Evolutionary conservation across 192 early-diverging fungal species (phyloP).

Genomic region (Coemansia sp.): DNA sequence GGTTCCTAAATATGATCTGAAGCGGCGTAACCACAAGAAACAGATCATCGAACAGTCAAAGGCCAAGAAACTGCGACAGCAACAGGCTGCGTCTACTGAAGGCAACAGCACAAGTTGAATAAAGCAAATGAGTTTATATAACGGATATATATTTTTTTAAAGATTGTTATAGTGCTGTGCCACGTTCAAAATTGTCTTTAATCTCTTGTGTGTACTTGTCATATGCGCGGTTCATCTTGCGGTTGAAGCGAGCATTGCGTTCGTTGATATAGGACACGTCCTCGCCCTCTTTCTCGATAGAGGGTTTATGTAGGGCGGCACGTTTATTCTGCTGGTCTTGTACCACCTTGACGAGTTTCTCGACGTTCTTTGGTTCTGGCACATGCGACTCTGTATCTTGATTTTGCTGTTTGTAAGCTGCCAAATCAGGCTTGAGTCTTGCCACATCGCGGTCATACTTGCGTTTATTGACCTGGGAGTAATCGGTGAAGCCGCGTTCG

Average conservation of each 20-base stretch:
- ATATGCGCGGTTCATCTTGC: conserved; percentile 93
- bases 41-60: conserved; percentile 55
- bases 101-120: background rate
- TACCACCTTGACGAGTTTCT: conserved; percentile 70
- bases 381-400: conserved; percentile 37
- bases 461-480: conserved; percentile 80
- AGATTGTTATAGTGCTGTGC: conserved; percentile 67
- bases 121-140: background rate
- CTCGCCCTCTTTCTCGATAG: conserved; percentile 70
- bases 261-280: conserved; percentile 98
- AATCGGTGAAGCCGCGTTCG: conserved; percentile 86
- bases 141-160: background rate
- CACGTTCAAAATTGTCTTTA: conserved; percentile 83
- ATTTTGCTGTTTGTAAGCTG: conserved; percentile 67
- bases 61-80: conserved; percentile 42
- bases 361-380: conserved; percentile 67
- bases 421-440: conserved; percentile 84
- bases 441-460: conserved; percentile 83
- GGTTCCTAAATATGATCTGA: conserved; percentile 73
- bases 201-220: conserved; percentile 96
- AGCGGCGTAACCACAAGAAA: conserved; percentile 66
- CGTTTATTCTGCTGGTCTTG: conserved; percentile 74
- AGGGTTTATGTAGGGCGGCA: conserved; percentile 55
- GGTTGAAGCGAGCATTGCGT: conserved; percentile 93
- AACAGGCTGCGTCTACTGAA: background rate